phyloP scores from a whole-genome alignment of 106 monocot genomes.

The Xerophyta viscosa region DNA sequence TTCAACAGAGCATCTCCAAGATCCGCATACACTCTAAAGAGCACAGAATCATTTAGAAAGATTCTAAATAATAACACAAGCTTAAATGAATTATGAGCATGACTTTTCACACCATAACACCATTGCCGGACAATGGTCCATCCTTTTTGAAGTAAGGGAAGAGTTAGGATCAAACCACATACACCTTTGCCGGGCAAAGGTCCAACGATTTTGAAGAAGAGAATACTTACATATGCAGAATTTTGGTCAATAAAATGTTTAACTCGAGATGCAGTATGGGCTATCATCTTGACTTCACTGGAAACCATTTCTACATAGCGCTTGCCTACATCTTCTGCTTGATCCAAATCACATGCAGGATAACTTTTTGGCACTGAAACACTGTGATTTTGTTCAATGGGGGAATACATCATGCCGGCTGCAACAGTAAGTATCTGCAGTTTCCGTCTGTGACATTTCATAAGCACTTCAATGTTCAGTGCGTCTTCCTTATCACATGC shows the following conservation, averaged over 20 bases:
- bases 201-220: no score
- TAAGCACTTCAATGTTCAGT: conserved; percentile 43
- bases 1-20: no score
- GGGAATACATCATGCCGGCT: conserved; percentile 49
- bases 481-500: conserved; percentile 73
- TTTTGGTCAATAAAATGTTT: conserved; percentile 53
- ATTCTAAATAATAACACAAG: no score
- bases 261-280: conserved; percentile 32
- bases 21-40: no score
- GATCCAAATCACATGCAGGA: conserved; percentile 28
- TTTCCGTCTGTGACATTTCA: conserved; percentile 56
- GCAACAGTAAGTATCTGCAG: conserved; percentile 52
- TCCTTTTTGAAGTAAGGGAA: not conserved
- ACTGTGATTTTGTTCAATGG: conserved; percentile 11
- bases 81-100: no score
- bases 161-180: no score
- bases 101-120: no score
- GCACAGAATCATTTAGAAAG: no score
- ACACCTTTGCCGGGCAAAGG: no score
- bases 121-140: no score
- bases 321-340: conserved; percentile 19
- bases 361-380: conserved; percentile 11
- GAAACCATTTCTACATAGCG: conserved; percentile 36
- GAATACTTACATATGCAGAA: conserved; percentile 32
- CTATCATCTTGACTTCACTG: conserved; percentile 65